A percentile compares a stretch with the other conserved stretches of the same genome.
These are phyloP conservation scores for Nitzschia sp. DNA, from an alignment of 108 stramenopile species.

Conservation along the genomic window DNA sequence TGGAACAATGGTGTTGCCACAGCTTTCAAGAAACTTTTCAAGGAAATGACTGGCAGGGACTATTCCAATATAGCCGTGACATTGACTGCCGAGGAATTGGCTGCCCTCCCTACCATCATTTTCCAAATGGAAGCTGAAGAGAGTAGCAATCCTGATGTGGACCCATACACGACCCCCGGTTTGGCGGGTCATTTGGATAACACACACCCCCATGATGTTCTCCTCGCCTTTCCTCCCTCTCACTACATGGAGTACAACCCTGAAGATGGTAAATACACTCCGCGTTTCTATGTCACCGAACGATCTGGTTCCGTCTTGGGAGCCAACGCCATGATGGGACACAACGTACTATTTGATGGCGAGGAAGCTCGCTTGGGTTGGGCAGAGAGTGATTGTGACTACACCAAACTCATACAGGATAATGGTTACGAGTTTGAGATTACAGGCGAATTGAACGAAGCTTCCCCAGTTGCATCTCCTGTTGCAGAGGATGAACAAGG, in stretches of 20 bases:
- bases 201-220: slow-evolving; percentile 56
- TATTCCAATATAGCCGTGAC: slow-evolving; percentile 22
- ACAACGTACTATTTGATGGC: slow-evolving; percentile 86
- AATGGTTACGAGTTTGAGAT: slow-evolving; percentile 30
- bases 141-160: slow-evolving; percentile 29
- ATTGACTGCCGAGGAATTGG: slow-evolving; percentile 50
- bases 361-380: slow-evolving; percentile 82
- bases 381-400: slow-evolving; percentile 86
- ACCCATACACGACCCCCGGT: slow-evolving; percentile 48
- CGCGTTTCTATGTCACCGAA: slow-evolving; percentile 67
- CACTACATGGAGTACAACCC: slow-evolving; percentile 79
- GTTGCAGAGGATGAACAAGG: neutral
- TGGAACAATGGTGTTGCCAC: slow-evolving; percentile 31
- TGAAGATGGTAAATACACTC: slow-evolving; percentile 50
- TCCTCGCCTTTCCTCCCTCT: slow-evolving; percentile 74
- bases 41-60: slow-evolving; percentile 22
- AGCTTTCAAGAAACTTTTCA: slow-evolving; percentile 26
- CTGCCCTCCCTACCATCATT: slow-evolving; percentile 75
- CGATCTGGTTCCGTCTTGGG: slow-evolving; percentile 47
- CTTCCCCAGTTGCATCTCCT: neutral
- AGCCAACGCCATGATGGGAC: slow-evolving; percentile 90
- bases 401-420: slow-evolving; percentile 25
- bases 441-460: slow-evolving; percentile 20
- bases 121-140: slow-evolving; percentile 56
- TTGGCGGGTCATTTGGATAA: slow-evolving; percentile 69